phyloP scores from a whole-genome alignment of 2,329 filamentous ascomycete species.

The Penicillium brasilianum region DNA sequence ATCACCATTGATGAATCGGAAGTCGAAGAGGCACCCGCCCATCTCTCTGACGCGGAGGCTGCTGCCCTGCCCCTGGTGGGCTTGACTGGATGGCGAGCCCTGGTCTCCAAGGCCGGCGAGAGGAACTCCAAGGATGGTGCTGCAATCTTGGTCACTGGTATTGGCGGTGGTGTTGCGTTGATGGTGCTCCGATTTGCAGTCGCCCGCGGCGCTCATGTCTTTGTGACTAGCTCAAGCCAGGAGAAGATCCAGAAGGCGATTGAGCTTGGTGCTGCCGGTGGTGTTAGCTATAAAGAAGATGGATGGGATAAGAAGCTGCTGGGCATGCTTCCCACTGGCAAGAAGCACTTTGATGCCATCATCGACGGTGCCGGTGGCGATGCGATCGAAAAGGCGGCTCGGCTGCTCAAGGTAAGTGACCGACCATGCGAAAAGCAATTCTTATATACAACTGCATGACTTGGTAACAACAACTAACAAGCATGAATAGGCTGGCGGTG shows the following conservation, averaged over 20 bases:
- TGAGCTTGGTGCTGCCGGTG: slow-evolving; percentile 75
- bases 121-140: slow-evolving; percentile 58
- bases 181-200: slow-evolving; percentile 80
- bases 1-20: slow-evolving; percentile 72
- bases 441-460: background rate
- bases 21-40: slow-evolving; percentile 74
- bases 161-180: slow-evolving; percentile 89
- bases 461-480: background rate
- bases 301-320: slow-evolving; percentile 81
- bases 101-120: slow-evolving; percentile 76
- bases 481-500: slow-evolving; percentile 66
- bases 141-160: slow-evolving; percentile 86
- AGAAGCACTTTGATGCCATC: slow-evolving; percentile 77
- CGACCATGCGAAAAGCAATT: background rate
- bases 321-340: slow-evolving; percentile 62
- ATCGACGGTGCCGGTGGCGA: slow-evolving; percentile 91
- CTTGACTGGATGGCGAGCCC: slow-evolving; percentile 84
- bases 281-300: slow-evolving; percentile 78
- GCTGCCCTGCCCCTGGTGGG: slow-evolving; percentile 86
- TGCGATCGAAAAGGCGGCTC: slow-evolving; percentile 70
- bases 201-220: slow-evolving; percentile 76
- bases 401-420: slow-evolving; percentile 67
- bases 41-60: slow-evolving; percentile 74
- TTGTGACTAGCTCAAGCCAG: slow-evolving; percentile 74
- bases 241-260: slow-evolving; percentile 76